phyloP scores from a whole-genome alignment of 345 rosid genomes.

The Salix viminalis region DNA sequence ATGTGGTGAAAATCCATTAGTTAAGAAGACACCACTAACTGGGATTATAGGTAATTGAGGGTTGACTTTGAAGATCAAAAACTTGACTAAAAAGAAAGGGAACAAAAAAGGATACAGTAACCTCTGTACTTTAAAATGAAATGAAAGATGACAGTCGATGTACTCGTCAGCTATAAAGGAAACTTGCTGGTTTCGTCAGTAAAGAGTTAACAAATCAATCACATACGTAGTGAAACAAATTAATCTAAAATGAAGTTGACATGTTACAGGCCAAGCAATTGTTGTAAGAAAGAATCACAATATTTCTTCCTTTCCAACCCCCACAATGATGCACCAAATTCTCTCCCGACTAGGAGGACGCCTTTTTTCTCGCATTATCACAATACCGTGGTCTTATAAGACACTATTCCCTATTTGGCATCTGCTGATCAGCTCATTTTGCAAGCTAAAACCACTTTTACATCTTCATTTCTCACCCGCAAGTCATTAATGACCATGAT shows the following conservation, averaged over 20 bases:
- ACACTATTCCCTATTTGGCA: constrained; percentile 23
- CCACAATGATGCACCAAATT: constrained; percentile 33
- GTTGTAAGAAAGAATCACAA: constrained; percentile 32
- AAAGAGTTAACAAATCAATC: constrained; percentile 18
- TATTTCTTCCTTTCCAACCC: constrained; percentile 11
- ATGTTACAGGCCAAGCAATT: constrained; percentile 18
- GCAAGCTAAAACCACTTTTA: constrained; percentile 26
- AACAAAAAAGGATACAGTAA: background rate
- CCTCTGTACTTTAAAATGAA: background rate
- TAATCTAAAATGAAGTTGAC: constrained; percentile 14
- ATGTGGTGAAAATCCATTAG: background rate
- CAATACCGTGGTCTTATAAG: constrained; percentile 22
- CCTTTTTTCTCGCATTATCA: constrained; percentile 13
- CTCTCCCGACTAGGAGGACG: constrained; percentile 14
- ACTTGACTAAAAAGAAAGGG: background rate
- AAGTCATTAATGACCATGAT: constrained; percentile 25
- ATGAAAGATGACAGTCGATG: background rate
- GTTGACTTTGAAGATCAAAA: background rate
- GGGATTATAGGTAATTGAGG: background rate
- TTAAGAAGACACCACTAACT: background rate
- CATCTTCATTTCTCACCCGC: constrained; percentile 10
- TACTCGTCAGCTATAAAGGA: background rate
- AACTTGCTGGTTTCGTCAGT: constrained; percentile 16
- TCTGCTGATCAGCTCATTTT: constrained; percentile 15
- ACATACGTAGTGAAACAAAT: constrained; percentile 15